Evolutionary conservation across 768 basidiomycete species (phyloP).

Genomic region (Suillus plorans): DNA sequence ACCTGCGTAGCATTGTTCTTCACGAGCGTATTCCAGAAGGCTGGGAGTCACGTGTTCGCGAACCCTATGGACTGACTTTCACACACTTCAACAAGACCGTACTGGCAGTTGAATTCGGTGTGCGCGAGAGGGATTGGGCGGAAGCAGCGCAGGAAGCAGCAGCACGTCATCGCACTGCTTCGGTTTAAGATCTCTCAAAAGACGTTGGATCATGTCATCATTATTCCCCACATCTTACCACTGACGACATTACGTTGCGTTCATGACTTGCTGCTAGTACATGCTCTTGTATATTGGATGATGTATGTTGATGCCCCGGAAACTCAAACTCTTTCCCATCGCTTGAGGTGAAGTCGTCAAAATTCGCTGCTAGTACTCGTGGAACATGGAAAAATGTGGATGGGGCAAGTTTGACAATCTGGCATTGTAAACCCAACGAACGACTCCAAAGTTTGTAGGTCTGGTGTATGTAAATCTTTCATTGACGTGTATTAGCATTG

Average conservation of each 20-base stretch:
- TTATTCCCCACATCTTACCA: neutral
- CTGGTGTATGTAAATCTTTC: neutral
- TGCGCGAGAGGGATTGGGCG: conserved; percentile 22
- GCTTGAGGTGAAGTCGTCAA: neutral
- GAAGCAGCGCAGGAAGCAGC: neutral
- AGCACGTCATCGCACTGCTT: too few relatives aligned
- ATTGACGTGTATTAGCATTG: too few relatives aligned
- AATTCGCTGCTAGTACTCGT: neutral
- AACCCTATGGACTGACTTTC: conserved; percentile 61
- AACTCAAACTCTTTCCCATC: neutral
- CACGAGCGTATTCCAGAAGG: conserved; percentile 72
- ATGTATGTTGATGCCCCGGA: neutral
- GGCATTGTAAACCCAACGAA: too few relatives aligned
- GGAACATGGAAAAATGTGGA: neutral
- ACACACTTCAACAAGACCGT: conserved; percentile 47
- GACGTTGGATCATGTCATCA: neutral
- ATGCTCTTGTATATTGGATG: neutral
- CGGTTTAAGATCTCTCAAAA: neutral
- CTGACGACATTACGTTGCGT: neutral
- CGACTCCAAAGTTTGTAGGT: too few relatives aligned
- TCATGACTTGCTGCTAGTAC: neutral
- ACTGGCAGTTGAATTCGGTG: conserved; percentile 24
- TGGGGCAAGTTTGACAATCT: neutral
- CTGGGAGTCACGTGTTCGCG: conserved; percentile 64
- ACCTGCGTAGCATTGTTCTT: conserved; percentile 51